phyloP scores from a whole-genome alignment of 345 rosid species.

The Clausena lansium region DNA sequence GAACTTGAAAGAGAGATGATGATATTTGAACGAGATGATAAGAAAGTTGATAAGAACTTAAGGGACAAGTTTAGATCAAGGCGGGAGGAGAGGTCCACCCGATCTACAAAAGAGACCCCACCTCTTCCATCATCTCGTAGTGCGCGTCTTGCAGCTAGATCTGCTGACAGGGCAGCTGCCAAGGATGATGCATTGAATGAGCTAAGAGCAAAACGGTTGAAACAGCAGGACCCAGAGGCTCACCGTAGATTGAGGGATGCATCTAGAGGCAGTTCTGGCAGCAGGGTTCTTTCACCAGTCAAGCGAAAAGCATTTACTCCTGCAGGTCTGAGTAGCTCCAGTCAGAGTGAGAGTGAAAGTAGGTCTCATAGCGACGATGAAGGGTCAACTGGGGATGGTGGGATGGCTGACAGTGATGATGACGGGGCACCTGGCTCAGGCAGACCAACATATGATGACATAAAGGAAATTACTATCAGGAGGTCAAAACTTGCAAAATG shows the following conservation, averaged over 20 bases:
- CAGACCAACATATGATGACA: conserved; percentile 69
- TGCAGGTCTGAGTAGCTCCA: conserved; percentile 73
- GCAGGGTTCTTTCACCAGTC: conserved; percentile 59
- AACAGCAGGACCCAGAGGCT: conserved; percentile 93
- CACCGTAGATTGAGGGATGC: conserved; percentile 78
- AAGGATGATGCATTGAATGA: conserved; percentile 90
- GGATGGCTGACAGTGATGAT: conserved; percentile 90
- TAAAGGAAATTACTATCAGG: conserved; percentile 79
- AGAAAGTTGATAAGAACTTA: conserved; percentile 84
- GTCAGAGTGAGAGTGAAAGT: conserved; percentile 84
- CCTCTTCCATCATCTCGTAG: conserved; percentile 62
- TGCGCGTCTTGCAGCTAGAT: conserved; percentile 82
- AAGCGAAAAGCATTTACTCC: conserved; percentile 61
- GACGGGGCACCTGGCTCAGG: conserved; percentile 62
- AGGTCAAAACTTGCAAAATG: conserved; percentile 93
- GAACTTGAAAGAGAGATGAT: conserved; percentile 95
- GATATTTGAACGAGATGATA: conserved; percentile 80
- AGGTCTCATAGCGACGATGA: conserved; percentile 88
- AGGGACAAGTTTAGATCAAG: conserved; percentile 78
- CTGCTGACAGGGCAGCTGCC: conserved; percentile 93
- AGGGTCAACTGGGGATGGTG: conserved; percentile 80
- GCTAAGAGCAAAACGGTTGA: conserved; percentile 82
- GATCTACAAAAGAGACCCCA: conserved; percentile 62
- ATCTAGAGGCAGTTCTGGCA: conserved; percentile 61
- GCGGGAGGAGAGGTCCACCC: conserved; percentile 66